phyloP scores from a whole-genome alignment of 2,329 filamentous ascomycete genomes.

The Verticillium dahliae region DNA sequence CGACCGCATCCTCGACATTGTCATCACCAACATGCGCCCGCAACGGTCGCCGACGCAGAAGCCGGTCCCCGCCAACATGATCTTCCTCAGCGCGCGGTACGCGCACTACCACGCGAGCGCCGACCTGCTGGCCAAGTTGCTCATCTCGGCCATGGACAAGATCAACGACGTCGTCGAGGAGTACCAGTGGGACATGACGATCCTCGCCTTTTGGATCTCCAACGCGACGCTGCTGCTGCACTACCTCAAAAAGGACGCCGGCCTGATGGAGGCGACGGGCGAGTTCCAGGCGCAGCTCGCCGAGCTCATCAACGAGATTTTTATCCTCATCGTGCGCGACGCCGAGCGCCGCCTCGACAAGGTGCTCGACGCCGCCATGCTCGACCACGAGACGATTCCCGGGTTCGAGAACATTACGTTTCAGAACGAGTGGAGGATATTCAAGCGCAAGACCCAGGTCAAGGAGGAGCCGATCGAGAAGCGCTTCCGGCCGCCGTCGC shows the following conservation, averaged over 20 bases:
- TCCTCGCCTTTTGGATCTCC: slow-evolving; percentile 97
- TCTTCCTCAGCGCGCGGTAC: slow-evolving; percentile 92
- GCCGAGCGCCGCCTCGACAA: slow-evolving; percentile 95
- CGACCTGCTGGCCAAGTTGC: slow-evolving; percentile 73
- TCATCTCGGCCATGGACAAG: slow-evolving; percentile 85
- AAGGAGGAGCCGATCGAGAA: slow-evolving; percentile 90
- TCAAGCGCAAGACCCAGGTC: slow-evolving; percentile 83
- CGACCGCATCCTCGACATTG: slow-evolving; percentile 84
- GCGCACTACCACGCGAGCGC: slow-evolving; percentile 91
- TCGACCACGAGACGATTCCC: slow-evolving; percentile 96
- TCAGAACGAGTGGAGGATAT: slow-evolving; percentile 97
- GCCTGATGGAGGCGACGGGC: slow-evolving; percentile 7
- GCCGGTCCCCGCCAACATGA: slow-evolving; percentile 92
- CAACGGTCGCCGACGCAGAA: slow-evolving; percentile 96
- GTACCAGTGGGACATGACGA: slow-evolving; percentile 99
- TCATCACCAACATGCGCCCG: slow-evolving; percentile 97
- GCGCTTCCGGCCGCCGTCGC: slow-evolving; percentile 84
- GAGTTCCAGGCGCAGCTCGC: slow-evolving; percentile 91
- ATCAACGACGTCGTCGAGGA: slow-evolving; percentile 96
- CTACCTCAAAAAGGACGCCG: slow-evolving; percentile 73
- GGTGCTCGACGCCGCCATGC: slow-evolving; percentile 84
- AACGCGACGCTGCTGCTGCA: slow-evolving; percentile 93
- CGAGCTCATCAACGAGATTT: slow-evolving; percentile 96
- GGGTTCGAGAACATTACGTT: slow-evolving; percentile 96
- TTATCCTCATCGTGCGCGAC: slow-evolving; percentile 93